Evolutionary conservation across 352 stramenopile species (phyloP).

Genomic region (Globisporangium rhizosaccharum): DNA sequence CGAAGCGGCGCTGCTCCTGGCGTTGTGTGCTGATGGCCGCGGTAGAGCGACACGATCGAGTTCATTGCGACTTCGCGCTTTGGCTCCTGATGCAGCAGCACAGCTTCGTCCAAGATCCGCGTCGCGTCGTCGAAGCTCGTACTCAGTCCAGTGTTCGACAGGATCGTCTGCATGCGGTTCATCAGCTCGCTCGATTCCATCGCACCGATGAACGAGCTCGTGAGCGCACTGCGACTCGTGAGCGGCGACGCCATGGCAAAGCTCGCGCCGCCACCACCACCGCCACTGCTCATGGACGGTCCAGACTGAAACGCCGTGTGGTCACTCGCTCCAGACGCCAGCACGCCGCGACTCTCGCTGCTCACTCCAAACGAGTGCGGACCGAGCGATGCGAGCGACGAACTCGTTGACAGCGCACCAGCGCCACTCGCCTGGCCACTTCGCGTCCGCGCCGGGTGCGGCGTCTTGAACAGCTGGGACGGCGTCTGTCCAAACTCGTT

Average conservation of each 20-base stretch:
- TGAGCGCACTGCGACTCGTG: conserved; percentile 26
- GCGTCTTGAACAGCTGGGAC: conserved; percentile 88
- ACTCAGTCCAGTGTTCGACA: conserved; percentile 30
- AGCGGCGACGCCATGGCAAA: conserved; percentile 16
- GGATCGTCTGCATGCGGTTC: conserved; percentile 62
- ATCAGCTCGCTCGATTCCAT: conserved; percentile 64
- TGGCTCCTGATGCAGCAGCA: conserved; percentile 44
- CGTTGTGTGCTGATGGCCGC: conserved; percentile 14
- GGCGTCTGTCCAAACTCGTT: conserved; percentile 98
- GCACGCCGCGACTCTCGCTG: not conserved
- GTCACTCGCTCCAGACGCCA: not conserved
- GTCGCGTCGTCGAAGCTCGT: conserved; percentile 21
- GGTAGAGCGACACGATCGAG: conserved; percentile 35
- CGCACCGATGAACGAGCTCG: conserved; percentile 38
- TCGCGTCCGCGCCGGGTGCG: conserved; percentile 49
- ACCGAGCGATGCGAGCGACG: conserved; percentile 1
- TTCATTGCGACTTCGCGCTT: conserved; percentile 41
- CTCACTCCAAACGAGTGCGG: conserved; percentile 1
- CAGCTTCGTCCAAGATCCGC: conserved; percentile 42
- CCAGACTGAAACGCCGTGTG: not conserved
- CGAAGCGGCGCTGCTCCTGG: conserved; percentile 9
- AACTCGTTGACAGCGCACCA: not conserved
- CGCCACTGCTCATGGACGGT: not conserved
- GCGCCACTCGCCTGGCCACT: not conserved
- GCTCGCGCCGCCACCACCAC: conserved; percentile 6